Base-by-base conservation (phyloP, 1,139 yeast species). In the Taphrina communis region DNA sequence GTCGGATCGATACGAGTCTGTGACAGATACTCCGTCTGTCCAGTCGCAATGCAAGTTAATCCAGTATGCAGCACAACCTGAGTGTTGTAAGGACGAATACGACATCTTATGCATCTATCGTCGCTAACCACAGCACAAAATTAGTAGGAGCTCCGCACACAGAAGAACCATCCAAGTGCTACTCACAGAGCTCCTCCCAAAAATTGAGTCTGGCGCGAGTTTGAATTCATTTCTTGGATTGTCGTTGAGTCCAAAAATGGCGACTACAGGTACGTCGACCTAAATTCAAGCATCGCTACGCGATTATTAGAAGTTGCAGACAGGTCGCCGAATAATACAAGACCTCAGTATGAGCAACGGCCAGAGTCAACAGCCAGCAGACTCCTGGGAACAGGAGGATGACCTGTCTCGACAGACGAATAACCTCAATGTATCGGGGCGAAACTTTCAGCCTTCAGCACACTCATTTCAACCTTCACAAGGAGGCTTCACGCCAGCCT, bases 401-500 rank as follows among this genome's bases (percentile, higher is more conserved):
- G 58, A 62, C 42, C 39, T 52, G 38, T 14, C 31, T 21, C 44
- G 44, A 17, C 67, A 63, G n/a, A 50, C 65, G n/a, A 17, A 14
- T 38, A 56, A 57, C n/a, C 55, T 63, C 19, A 63, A 63, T 41
- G 61, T 63, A 31, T 53, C 61, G 35, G 67, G 67, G 25, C 67
- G 67, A 35, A 36, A 46, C 25, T 63, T 63, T 55, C 67, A 63
- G 38, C 67, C 67, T 2, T 44, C 61, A 36, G 67, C 67, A 36
- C 67, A 63, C 38, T 14, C 58, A 11, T 63, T 63, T 50, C 67
- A 65, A 21, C 68, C 68, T 39, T 48, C 63, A 9, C 68, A 65
- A 17, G 58, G 68, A 12, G 58, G 63, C 31, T 65, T 58, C 61
- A 59, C 61, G 2, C 68, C 68, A 2, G 68, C 68, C n/a, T 65